Conservation (phyloP, 2,329 filamentous ascomycete genomes). For the Penicillium sp. region DNA sequence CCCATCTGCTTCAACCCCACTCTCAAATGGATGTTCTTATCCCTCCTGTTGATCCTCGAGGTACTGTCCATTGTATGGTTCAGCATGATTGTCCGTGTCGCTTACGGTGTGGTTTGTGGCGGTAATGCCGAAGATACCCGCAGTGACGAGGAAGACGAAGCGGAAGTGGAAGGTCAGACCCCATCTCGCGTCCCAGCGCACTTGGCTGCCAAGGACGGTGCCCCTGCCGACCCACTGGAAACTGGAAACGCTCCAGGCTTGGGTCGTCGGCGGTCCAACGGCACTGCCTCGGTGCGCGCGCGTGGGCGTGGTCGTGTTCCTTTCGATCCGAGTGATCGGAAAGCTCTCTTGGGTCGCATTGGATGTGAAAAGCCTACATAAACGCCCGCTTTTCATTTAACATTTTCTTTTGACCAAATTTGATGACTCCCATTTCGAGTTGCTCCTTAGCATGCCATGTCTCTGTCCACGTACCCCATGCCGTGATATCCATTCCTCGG, state of each 20-base stretch:
- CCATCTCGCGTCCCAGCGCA: conserved; percentile 26
- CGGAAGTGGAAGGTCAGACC: conserved; percentile 14
- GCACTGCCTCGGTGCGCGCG: conserved; percentile 32
- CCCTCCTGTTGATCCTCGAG: conserved; percentile 74
- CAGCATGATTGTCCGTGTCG: conserved; percentile 79
- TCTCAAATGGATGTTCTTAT: conserved; percentile 74
- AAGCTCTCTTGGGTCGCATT: conserved; percentile 77
- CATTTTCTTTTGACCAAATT: conserved; percentile 7
- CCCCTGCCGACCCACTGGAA: conserved; percentile 18
- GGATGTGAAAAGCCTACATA: conserved; percentile 69
- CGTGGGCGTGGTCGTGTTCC: conserved; percentile 38
- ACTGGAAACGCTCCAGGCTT: conserved; percentile 26
- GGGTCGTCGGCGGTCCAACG: conserved; percentile 35
- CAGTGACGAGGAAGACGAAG: conserved; percentile 70
- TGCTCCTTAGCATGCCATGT: conserved; percentile 14
- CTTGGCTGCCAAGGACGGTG: conserved; percentile 21
- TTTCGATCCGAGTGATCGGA: conserved; percentile 47
- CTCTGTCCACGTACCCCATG: conserved; percentile 3
- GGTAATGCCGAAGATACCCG: conserved; percentile 83
- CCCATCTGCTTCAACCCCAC: conserved; percentile 74
- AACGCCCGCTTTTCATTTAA: neutral
- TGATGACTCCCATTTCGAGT: conserved; percentile 15
- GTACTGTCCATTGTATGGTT: conserved; percentile 84
- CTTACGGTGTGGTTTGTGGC: conserved; percentile 67
- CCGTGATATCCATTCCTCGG: neutral